These are phyloP conservation scores for Starmerella roubikii DNA, from an alignment of 805 yeast genomes.

Conservation along the genomic window DNA sequence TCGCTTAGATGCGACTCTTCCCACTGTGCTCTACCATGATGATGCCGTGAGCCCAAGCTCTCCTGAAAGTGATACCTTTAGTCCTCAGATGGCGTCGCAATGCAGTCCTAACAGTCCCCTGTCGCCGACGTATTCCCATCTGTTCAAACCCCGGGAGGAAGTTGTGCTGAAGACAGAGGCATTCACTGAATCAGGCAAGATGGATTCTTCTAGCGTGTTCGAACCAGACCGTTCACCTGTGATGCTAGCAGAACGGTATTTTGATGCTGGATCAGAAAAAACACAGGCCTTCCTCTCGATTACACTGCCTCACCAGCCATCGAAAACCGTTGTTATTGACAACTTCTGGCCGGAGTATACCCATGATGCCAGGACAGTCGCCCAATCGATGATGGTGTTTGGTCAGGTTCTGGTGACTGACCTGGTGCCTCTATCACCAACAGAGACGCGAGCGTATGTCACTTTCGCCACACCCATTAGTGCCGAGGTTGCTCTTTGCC, in stretches of 20 bases:
- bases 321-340: constrained; percentile 15
- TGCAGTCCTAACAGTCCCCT: too few species aligned
- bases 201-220: too few species aligned
- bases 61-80: too few species aligned
- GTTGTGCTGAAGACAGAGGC: not conserved
- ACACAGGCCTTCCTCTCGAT: not conserved
- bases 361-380: constrained; percentile 3
- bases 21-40: too few species aligned
- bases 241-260: too few species aligned
- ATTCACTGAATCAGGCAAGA: too few species aligned
- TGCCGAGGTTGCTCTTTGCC: constrained; percentile 11
- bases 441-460: constrained; percentile 11
- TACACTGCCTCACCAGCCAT: constrained; percentile 4
- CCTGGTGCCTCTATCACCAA: constrained; percentile 5
- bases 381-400: constrained; percentile 5
- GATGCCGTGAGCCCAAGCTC: too few species aligned
- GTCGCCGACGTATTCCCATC: too few species aligned
- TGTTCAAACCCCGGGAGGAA: too few species aligned
- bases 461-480: constrained; percentile 7
- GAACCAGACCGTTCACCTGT: too few species aligned
- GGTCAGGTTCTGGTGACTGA: constrained; percentile 12
- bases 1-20: too few species aligned
- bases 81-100: too few species aligned
- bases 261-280: not conserved
- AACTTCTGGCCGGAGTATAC: constrained; percentile 5